A percentile compares a stretch with the other conserved stretches of the same genome.
These are phyloP conservation scores for Lasiodiplodia theobromae DNA, from an alignment of 2,329 filamentous ascomycete species.

Conservation along the genomic window DNA sequence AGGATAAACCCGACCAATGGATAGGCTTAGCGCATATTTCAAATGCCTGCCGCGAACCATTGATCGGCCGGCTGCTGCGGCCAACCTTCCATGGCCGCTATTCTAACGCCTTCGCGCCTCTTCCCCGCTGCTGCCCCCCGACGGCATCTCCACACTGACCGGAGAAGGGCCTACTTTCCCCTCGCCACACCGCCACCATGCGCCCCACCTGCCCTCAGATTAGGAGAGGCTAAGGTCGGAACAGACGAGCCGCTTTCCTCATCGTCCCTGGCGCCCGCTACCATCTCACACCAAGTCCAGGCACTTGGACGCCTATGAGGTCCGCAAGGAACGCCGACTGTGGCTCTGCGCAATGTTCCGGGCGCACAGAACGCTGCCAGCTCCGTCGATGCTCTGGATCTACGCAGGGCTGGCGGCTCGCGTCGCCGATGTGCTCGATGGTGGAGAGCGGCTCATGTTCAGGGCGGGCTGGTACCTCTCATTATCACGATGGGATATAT, in stretches of 20 bases:
- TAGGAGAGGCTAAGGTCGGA: not conserved
- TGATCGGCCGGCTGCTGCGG: not conserved
- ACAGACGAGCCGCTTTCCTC: not conserved
- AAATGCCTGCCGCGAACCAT: not conserved
- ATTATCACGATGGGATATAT: not conserved
- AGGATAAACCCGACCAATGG: not conserved
- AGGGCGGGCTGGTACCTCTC: not conserved
- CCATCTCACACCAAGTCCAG: not conserved
- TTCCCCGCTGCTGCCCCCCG: not conserved
- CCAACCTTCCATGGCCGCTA: not conserved
- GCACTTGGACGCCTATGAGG: not conserved
- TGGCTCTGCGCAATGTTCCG: not conserved
- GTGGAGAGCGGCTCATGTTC: not conserved
- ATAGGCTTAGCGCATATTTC: not conserved
- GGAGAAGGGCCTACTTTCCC: not conserved
- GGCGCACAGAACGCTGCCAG: not conserved
- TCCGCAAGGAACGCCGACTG: not conserved
- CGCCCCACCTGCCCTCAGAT: not conserved
- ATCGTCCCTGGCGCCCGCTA: not conserved
- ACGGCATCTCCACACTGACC: not conserved
- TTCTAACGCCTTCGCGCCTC: slow-evolving; percentile 2
- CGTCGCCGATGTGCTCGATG: not conserved
- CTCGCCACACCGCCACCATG: not conserved
- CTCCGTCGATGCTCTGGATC: not conserved
- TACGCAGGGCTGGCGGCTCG: not conserved